A percentile compares a stretch with the other conserved stretches of the same genome.
Evolutionary conservation across 2,329 filamentous ascomycete species (phyloP).

Genomic region (Penicillium sp.): DNA sequence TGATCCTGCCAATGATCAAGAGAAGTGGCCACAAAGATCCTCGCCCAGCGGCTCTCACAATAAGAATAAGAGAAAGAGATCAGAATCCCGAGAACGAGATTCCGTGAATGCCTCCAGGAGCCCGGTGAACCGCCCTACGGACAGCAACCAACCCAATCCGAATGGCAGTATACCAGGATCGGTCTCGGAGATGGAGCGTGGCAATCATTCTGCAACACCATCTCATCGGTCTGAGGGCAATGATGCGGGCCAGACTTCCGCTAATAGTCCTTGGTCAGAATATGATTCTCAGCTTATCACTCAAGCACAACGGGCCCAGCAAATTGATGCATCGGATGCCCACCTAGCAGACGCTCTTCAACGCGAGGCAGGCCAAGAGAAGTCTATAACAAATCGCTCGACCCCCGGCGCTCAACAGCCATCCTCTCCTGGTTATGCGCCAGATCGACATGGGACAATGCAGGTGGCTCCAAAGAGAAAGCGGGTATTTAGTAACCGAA

Average conservation of each 20-base stretch:
- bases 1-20: constrained; percentile 16
- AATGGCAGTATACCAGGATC: constrained; percentile 19
- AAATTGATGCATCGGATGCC: constrained; percentile 48
- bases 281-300: constrained; percentile 43
- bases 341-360: constrained; percentile 53
- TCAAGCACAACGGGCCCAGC: constrained; percentile 48
- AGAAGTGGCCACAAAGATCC: constrained; percentile 26
- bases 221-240: constrained; percentile 29
- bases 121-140: constrained; percentile 37
- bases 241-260: constrained; percentile 29
- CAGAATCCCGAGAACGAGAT: constrained; percentile 56
- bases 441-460: constrained; percentile 35
- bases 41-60: constrained; percentile 24
- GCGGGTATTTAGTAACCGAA: constrained; percentile 79
- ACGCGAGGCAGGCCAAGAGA: constrained; percentile 46
- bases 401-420: constrained; percentile 35
- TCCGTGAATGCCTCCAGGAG: constrained; percentile 33
- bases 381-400: constrained; percentile 33
- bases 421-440: constrained; percentile 31
- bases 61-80: constrained; percentile 67
- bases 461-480: constrained; percentile 47
- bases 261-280: constrained; percentile 36
- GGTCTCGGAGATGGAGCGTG: constrained; percentile 18
- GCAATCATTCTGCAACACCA: constrained; percentile 17
- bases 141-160: constrained; percentile 23